Percentiles rank a stretch among this genome's conserved stretches.
These are phyloP conservation scores for Astragalus membranaceus DNA, from an alignment of 306 rosid species.

Conservation along the genomic window DNA sequence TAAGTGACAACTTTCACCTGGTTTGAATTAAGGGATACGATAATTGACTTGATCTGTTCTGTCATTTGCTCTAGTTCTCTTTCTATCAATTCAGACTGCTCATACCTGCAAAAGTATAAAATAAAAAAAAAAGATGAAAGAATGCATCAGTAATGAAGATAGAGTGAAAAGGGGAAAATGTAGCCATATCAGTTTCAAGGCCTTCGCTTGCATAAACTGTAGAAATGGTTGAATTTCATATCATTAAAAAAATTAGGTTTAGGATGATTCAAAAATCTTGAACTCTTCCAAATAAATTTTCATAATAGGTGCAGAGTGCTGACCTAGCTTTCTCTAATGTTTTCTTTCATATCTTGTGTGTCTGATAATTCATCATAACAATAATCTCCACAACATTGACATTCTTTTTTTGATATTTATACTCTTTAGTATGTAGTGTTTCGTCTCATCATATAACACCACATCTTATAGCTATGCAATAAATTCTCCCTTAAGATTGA, in stretches of 20 bases:
- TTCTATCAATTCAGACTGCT: slow-evolving; percentile 84
- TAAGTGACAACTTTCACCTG: slow-evolving; percentile 49
- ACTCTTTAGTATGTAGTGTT: no score
- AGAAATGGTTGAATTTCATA: not conserved
- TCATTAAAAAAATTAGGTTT: not conserved
- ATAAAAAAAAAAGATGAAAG: not conserved
- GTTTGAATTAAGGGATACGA: slow-evolving; percentile 78
- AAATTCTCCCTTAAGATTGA: no score
- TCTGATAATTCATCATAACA: no score
- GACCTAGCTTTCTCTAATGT: no score
- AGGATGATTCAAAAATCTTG: not conserved
- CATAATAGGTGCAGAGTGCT: no score
- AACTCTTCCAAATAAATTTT: not conserved
- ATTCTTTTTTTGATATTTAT: no score
- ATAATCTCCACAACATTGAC: no score
- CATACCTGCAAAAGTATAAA: slow-evolving; percentile 52
- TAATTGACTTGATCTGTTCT: slow-evolving; percentile 82
- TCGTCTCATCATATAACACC: no score
- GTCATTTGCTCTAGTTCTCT: slow-evolving; percentile 95
- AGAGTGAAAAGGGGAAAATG: not conserved
- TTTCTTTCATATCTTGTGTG: no score
- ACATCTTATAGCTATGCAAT: no score
- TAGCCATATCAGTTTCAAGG: not conserved
- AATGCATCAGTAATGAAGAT: not conserved
- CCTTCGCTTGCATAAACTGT: not conserved